Evolutionary conservation across 148 eudicot species (phyloP).

Genomic region (Rhododendron simsii): DNA sequence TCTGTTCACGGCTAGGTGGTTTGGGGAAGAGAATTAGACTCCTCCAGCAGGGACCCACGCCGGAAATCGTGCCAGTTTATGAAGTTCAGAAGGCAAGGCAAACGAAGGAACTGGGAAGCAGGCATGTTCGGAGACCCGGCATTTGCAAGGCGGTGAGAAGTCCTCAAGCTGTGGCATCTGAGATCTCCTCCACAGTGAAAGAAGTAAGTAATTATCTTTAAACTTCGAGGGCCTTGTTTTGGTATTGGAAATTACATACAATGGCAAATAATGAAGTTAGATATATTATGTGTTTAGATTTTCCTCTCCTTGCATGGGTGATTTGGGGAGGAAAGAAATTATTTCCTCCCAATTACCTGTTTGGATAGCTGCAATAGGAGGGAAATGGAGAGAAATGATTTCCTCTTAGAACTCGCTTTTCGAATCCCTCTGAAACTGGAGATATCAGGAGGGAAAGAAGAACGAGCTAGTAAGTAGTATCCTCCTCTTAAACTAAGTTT

Average conservation of each 20-base stretch:
- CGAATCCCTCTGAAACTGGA: neutral
- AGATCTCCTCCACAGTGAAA: conserved; percentile 11
- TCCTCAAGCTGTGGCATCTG: conserved; percentile 12
- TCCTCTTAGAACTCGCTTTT: neutral
- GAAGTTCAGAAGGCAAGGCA: neutral
- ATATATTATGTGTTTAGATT: neutral
- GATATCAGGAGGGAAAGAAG: neutral
- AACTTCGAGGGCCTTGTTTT: neutral
- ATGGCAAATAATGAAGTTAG: neutral
- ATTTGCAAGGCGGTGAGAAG: neutral
- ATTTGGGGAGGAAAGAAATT: neutral
- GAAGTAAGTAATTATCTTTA: conserved; percentile 8
- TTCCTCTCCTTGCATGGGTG: neutral
- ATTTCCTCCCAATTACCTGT: neutral
- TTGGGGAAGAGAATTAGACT: conserved; percentile 1
- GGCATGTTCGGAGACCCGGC: neutral
- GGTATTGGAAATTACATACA: neutral
- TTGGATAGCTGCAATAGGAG: neutral
- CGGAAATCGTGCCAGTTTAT: neutral
- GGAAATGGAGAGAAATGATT: neutral
- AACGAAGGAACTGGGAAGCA: neutral
- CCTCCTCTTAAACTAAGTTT: neutral
- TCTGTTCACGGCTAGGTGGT: neutral
- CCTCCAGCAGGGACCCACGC: neutral
- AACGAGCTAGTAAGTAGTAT: neutral